Conservation (phyloP, 2,329 filamentous ascomycete genomes). For the Rhynchosporium agropyri region DNA sequence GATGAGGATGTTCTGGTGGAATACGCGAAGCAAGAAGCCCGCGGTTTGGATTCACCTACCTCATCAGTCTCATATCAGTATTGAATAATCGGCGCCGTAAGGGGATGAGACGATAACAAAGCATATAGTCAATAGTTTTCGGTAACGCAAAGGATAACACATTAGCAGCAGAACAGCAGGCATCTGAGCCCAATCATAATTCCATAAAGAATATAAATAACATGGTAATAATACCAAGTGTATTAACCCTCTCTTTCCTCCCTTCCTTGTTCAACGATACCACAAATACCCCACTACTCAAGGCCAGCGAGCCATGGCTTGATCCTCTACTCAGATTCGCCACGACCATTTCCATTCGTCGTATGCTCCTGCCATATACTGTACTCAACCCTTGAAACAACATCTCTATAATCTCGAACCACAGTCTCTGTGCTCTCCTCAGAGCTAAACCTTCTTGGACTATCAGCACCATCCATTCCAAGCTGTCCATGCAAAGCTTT, state of each 20-base stretch:
- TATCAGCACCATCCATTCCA: slow-evolving; percentile 29
- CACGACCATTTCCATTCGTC: slow-evolving; percentile 3
- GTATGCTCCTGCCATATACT: slow-evolving; percentile 19
- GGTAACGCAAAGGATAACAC: not conserved
- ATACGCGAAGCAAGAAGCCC: not conserved
- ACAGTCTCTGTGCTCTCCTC: slow-evolving; percentile 35
- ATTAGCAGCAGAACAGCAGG: not conserved
- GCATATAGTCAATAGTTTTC: not conserved
- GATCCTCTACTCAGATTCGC: slow-evolving; percentile 6
- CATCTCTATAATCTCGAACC: slow-evolving; percentile 23
- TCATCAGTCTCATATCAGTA: not conserved
- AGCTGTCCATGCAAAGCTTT: slow-evolving; percentile 29
- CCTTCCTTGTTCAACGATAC: not conserved
- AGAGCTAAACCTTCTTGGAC: slow-evolving; percentile 19
- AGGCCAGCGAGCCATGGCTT: not conserved
- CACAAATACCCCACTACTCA: not conserved
- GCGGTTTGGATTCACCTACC: not conserved
- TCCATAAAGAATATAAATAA: not conserved
- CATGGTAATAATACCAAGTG: not conserved
- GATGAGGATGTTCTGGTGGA: not conserved
- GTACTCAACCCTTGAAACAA: slow-evolving; percentile 23
- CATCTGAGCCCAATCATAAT: not conserved
- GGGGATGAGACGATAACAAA: too few relatives aligned
- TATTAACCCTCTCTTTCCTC: not conserved
- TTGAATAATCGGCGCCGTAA: too few relatives aligned